phyloP scores from a whole-genome alignment of 345 rosid species.

The Salix brachista region DNA sequence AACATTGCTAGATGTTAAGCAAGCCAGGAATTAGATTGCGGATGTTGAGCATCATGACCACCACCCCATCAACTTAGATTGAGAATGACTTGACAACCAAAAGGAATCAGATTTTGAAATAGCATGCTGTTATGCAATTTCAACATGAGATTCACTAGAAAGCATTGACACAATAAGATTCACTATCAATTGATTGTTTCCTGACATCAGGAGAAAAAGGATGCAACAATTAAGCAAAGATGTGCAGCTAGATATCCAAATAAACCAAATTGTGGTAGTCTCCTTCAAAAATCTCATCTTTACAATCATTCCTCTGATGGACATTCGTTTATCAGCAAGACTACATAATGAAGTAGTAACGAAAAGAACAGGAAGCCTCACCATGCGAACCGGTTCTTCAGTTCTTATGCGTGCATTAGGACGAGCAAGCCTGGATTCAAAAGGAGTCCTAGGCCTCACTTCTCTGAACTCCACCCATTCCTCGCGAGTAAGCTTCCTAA shows the following conservation, averaged over 20 bases:
- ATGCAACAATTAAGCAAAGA: not conserved
- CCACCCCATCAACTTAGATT: not conserved
- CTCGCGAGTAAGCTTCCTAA: conserved; percentile 72
- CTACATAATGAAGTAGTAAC: not conserved
- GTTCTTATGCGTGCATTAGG: conserved; percentile 80
- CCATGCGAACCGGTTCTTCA: conserved; percentile 65
- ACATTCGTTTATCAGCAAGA: not conserved
- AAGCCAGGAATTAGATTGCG: not conserved
- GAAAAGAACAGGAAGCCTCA: conserved; percentile 18
- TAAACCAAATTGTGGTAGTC: not conserved
- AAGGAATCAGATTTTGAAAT: not conserved
- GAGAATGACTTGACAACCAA: not conserved
- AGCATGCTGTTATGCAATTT: not conserved
- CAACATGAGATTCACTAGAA: not conserved
- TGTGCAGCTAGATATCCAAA: not conserved
- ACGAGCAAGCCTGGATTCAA: conserved; percentile 91
- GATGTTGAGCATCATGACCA: not conserved
- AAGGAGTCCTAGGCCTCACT: conserved; percentile 92
- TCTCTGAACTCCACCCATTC: conserved; percentile 88
- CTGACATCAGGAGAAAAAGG: not conserved
- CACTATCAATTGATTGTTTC: not conserved
- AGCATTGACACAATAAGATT: not conserved
- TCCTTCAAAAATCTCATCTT: not conserved
- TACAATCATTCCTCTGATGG: not conserved
- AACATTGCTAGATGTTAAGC: not conserved